Conservation (phyloP, 2,329 filamentous ascomycete genomes). For the Didymella arachidicola region DNA sequence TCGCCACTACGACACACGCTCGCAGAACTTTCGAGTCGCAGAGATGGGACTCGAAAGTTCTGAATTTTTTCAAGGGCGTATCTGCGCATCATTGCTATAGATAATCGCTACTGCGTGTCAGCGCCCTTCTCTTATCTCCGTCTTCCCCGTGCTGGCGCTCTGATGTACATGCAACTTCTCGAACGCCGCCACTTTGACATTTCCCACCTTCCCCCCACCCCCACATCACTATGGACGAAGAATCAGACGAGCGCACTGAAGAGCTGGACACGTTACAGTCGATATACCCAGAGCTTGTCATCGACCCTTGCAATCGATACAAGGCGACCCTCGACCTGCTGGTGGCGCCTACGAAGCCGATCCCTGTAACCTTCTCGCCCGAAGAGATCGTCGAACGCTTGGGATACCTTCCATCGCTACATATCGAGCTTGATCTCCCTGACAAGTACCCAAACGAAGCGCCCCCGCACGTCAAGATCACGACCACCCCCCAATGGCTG, state of each 20-base stretch:
- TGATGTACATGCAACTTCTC: conserved; percentile 5
- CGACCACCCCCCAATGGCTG: conserved; percentile 62
- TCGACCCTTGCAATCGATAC: conserved; percentile 54
- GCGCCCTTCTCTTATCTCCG: conserved; percentile 28
- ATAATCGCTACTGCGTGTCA: conserved; percentile 23
- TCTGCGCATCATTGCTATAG: conserved; percentile 22
- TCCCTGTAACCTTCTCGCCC: conserved; percentile 46
- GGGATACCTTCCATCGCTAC: conserved; percentile 65
- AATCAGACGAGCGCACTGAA: conserved; percentile 64
- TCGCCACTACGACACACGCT: not conserved
- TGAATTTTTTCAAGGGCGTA: conserved; percentile 20
- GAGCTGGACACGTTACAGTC: conserved; percentile 67
- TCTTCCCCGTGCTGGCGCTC: conserved; percentile 4
- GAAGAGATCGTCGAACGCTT: conserved; percentile 55
- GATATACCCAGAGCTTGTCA: conserved; percentile 67
- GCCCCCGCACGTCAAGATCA: conserved; percentile 60
- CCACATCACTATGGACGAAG: conserved; percentile 43
- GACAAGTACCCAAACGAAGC: conserved; percentile 62
- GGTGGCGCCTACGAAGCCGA: conserved; percentile 62
- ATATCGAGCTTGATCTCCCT: conserved; percentile 61
- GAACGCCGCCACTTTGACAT: not conserved
- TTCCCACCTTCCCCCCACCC: not conserved
- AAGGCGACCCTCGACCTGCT: conserved; percentile 63
- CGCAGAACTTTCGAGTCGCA: not conserved
- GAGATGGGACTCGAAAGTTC: conserved; percentile 22